Base-by-base conservation (phyloP, 352 stramenopile genomes). In the Phytophthora cryptogea region DNA sequence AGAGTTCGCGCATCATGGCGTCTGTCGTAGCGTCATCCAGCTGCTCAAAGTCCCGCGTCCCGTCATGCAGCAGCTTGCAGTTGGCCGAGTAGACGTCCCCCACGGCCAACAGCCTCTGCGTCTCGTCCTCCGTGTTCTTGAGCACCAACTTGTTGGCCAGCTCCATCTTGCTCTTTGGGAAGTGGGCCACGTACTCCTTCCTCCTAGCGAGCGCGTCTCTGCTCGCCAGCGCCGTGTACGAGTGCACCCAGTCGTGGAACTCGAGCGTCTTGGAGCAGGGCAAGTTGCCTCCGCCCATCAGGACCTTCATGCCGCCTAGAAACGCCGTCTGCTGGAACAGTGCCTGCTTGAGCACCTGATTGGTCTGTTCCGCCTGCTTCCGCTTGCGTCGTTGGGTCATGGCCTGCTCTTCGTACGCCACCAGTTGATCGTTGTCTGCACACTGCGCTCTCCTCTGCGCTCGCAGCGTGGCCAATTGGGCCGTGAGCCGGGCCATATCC, bases 191-290 rank as follows among this genome's bases (percentile, higher is more conserved):
- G 41, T 86, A 86, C 55, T 90, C 76, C 13, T 72, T 78, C 17
- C 64, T 66, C 3, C 78, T 67, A 1, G 63, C 56, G 0, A 64
- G 13, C 0, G 33, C n/a, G 26, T 86, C 67, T 49, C 52, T 53
- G 0, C 61, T 74, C 3, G 66, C 72, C 39, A 90, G 57, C 5
- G 74, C 63, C 9, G 80, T 88, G 63, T 85, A 90, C 64, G 78
- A 86, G 66, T 90, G 78, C 49, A 90, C 76, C 76, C 78, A 88
- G 66, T 90, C 78, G 55, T 90, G 76, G 59, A 90, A 86, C 45
- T 88, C 67, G 17, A 90, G 66, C 42, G 84, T 82, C 17, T 71
- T 68, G 5, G 68, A 74, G 3, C 52, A 65, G 4, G 75, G 74
- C 28, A 87, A 37, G 20, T 64, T 54, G 33, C 57, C 54, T 42